These are phyloP conservation scores for Ilex paraguariensis DNA, from an alignment of 305 asterid genomes.

Conservation along the genomic window DNA sequence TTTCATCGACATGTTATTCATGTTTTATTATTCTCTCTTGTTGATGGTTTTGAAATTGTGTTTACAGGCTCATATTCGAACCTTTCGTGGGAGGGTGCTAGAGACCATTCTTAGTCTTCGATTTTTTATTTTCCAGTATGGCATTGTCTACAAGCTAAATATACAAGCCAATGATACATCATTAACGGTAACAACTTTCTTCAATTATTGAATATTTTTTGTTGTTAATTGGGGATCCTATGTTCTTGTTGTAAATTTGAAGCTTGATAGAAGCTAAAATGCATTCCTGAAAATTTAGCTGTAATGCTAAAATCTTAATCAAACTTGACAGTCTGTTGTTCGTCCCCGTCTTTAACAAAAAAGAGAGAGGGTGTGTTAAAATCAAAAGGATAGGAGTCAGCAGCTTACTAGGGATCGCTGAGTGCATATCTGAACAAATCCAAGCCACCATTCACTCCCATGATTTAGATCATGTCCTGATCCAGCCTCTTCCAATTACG, in stretches of 20 bases:
- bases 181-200: constrained; percentile 50
- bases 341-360: too few relatives aligned
- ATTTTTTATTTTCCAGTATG: constrained; percentile 92
- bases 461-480: too few relatives aligned
- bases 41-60: constrained; percentile 12
- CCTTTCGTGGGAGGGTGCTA: constrained; percentile 80
- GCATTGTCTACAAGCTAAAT: constrained; percentile 76
- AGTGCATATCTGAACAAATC: too few relatives aligned
- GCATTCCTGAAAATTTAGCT: too few relatives aligned
- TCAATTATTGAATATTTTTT: neutral
- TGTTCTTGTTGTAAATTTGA: neutral
- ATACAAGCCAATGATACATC: constrained; percentile 71
- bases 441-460: too few relatives aligned
- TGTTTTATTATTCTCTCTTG: constrained; percentile 5
- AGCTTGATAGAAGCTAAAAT: neutral
- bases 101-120: constrained; percentile 92
- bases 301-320: too few relatives aligned
- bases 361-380: too few relatives aligned
- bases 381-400: too few relatives aligned
- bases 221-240: constrained; percentile 4
- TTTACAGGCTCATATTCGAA: constrained; percentile 90
- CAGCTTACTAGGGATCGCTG: too few relatives aligned
- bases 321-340: too few relatives aligned
- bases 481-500: too few relatives aligned
- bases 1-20: neutral